A percentile compares a stretch with the other conserved stretches of the same genome.
Conservation (phyloP, 768 basidiomycete species). For the Lyophyllum semitale region DNA sequence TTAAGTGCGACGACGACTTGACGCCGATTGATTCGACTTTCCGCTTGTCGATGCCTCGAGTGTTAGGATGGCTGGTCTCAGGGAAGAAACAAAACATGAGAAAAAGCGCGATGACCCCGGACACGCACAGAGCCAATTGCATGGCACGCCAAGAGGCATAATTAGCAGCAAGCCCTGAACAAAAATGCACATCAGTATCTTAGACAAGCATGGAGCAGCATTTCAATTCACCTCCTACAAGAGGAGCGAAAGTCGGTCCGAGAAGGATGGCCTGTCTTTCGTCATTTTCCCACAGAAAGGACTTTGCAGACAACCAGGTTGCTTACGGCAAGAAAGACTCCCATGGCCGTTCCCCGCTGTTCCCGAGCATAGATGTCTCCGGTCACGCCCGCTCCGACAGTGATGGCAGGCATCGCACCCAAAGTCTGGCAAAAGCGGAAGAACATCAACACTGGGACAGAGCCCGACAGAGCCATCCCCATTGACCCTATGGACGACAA, state of each 20-base stretch:
- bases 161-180: constrained; percentile 48
- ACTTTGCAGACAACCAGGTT: neutral
- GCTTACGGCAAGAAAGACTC: constrained; percentile 44
- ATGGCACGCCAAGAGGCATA: constrained; percentile 67
- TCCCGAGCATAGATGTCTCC: constrained; percentile 35
- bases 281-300: neutral
- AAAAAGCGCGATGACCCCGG: constrained; percentile 34
- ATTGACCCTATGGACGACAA: constrained; percentile 50
- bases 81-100: constrained; percentile 41
- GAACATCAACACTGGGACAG: constrained; percentile 44
- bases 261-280: constrained; percentile 10
- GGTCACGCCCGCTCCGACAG: constrained; percentile 45
- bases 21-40: constrained; percentile 1
- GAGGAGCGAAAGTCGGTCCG: constrained; percentile 24
- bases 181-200: constrained; percentile 8
- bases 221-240: constrained; percentile 39
- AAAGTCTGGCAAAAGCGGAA: constrained; percentile 60
- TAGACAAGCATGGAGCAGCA: too few species aligned
- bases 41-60: constrained; percentile 41
- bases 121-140: constrained; percentile 46
- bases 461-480: constrained; percentile 44
- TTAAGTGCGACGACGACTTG: constrained; percentile 14
- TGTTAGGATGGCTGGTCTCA: constrained; percentile 52
- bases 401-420: constrained; percentile 48
- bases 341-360: constrained; percentile 50